Base-by-base conservation (phyloP, 2,329 filamentous ascomycete species). In the Stenocarpella maydis region DNA sequence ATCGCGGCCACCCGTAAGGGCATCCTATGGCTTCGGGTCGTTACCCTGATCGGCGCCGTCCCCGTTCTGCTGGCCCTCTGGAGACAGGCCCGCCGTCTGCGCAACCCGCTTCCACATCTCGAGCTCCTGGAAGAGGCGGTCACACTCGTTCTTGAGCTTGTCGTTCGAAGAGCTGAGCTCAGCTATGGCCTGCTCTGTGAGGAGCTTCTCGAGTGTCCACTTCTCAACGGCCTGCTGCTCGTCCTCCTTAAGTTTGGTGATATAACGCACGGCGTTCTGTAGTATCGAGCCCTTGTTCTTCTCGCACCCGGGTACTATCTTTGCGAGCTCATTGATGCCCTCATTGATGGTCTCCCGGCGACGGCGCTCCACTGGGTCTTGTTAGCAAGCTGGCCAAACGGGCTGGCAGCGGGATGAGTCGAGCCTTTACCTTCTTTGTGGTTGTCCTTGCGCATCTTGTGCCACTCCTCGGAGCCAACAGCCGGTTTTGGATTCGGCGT, bases 221-320 rank as follows among this genome's bases (percentile, higher is more conserved):
- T 97, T 94, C 79, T 97, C 95, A 72, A 97, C 94, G 78, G 97
- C 97, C 73, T 96, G 92, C 19, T 92, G 89, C 79, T 97, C 95
- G 75, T 97, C 97, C 79, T 98, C 94, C 79, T 96, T 97, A 47
- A 99, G 87, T 77, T 98, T 94, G 14, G 90, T 92, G 78, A 99
- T 98, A 83, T 97, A 98, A 73, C 94, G 91, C 12, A 98, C 95
- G 0, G 96, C 94, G 41, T 95, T 93, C 78, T 97, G 93, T 45
- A 99, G 85, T 73, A 99, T 98, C 2, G 94, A 97, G 0, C 96
- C 96, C 82, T 99, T 99, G 85, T 99, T 98, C 86, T 98, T 99
- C 82, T 99, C 96, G 76, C 95, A 98, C 17, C 94, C 94, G 0
- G 96, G 96, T 0, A 99, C 96, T 74, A 99, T 97, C 83, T 98